Evolutionary conservation across 257 asterid species (phyloP), one percentile per base, ranked within the genome.

Genomic region (Fraxinus excelsior): DNA sequence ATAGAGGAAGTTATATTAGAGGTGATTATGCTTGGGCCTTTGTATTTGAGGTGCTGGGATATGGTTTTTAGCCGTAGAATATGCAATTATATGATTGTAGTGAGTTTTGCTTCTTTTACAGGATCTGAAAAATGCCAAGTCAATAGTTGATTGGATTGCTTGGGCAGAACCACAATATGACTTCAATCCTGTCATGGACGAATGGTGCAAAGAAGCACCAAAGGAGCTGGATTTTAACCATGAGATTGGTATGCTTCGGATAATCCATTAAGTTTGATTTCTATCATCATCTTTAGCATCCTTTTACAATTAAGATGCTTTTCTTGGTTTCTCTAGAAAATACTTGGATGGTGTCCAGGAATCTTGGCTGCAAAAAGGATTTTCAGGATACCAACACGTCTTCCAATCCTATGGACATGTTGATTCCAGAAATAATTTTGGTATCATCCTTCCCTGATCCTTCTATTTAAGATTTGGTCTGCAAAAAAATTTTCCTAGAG

Each of bases 191-290:
- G 93, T 94, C 97, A 92, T 94, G 81, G 97, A 94, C 76, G 99
- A 94, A 82, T 94, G 99, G 99, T 94, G 99, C 91, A 94, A 91
- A 83, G 99, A 94, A 87, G 95, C 97, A 75, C 99, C 99, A 18
- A 94, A 90, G 85, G 99, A 94, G 87, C 89, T 94, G 71, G 97
- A 94, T 77, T 94, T 94, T 81, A 90, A 91, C 85, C 86, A 73
- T 66, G 97, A 92, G 86, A 97, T 97, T 86, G 97, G 99, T 94
- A 84, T 75, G 89, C 76, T 83, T 71, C 67, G 28, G 73, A 80
- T 75, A 25, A 40, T 53, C 51, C 70, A 71, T 68, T 73, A 34
- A 73, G 26, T 78, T 75, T 74, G 42, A 31, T 64, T 25, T 79
- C 72, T 60, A 44, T 73, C 74, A 21, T 84, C 73, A 21, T 62